These are phyloP conservation scores for Tylopilus cervinicoccineus DNA, from an alignment of 768 basidiomycete genomes.

Conservation along the genomic window DNA sequence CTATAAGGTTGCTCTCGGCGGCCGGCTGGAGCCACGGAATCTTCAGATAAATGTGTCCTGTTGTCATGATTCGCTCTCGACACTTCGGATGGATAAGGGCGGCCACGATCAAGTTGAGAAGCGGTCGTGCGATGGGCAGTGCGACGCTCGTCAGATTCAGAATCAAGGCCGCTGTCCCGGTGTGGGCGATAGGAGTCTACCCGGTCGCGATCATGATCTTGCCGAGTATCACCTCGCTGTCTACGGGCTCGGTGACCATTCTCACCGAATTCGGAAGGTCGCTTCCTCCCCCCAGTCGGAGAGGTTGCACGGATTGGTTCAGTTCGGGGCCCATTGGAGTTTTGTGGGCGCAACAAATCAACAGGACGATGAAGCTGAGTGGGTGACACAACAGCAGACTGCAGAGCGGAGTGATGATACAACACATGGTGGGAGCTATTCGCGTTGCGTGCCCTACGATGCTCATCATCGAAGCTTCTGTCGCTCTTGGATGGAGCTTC, in stretches of 20 bases:
- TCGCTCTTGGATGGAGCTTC: constrained; percentile 12
- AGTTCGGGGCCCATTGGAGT: constrained; percentile 9
- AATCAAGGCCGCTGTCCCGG: constrained; percentile 10
- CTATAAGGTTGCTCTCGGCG: constrained; percentile 11
- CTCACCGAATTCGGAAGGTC: constrained; percentile 20
- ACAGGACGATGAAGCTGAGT: not conserved
- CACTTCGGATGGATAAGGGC: constrained; percentile 5
- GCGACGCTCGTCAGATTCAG: constrained; percentile 15
- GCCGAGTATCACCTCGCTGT: constrained; percentile 21
- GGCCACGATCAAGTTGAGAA: constrained; percentile 7
- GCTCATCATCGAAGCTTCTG: constrained; percentile 8
- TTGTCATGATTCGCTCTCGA: constrained; percentile 9
- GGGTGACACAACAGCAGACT: constrained; percentile 1
- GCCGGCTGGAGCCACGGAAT: not conserved
- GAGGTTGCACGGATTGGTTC: constrained; percentile 17
- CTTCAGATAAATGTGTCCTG: not conserved
- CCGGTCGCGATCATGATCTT: constrained; percentile 6
- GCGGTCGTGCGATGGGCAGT: constrained; percentile 1
- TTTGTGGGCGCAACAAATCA: constrained; percentile 8
- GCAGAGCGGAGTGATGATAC: constrained; percentile 15
- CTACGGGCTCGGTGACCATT: constrained; percentile 19
- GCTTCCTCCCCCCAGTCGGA: constrained; percentile 18
- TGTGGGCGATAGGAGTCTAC: constrained; percentile 4
- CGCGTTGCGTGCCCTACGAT: constrained; percentile 3
- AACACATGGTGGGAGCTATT: not conserved